Evolutionary conservation across 495 filamentous ascomycete species (phyloP).

Genomic region (Hypoxylon perforatum): DNA sequence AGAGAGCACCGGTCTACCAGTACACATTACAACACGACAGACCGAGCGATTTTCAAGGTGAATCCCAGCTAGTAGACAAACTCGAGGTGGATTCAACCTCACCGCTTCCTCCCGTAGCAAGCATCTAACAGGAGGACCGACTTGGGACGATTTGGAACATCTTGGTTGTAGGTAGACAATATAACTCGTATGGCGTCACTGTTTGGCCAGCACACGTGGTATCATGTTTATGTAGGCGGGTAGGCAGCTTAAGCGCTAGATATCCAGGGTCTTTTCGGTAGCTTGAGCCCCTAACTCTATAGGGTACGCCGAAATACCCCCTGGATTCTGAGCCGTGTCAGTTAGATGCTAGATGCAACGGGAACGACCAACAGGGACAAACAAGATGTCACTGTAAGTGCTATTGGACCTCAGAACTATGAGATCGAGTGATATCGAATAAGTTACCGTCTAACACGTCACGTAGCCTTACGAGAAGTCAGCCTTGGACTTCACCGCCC

Average conservation of each 20-base stretch:
- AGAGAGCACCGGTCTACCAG: slow-evolving; percentile 28
- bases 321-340: slow-evolving; percentile 18
- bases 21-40: background rate
- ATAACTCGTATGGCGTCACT: background rate
- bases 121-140: slow-evolving; percentile 7
- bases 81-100: background rate
- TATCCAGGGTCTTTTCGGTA: background rate
- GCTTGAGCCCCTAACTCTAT: background rate
- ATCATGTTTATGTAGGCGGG: slow-evolving; percentile 15
- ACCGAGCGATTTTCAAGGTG: slow-evolving; percentile 10
- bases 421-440: slow-evolving; percentile 5
- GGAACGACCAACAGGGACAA: slow-evolving; percentile 18
- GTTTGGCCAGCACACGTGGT: slow-evolving; percentile 19
- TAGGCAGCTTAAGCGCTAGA: slow-evolving; percentile 25
- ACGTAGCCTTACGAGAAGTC: slow-evolving; percentile 1
- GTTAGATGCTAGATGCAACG: background rate
- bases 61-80: slow-evolving; percentile 13
- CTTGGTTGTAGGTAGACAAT: background rate
- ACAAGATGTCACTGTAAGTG: background rate
- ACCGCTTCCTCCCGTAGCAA: background rate
- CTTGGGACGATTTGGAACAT: background rate
- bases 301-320: slow-evolving; percentile 1
- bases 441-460: slow-evolving; percentile 13
- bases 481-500: slow-evolving; percentile 33
- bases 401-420: slow-evolving; percentile 15